Evolutionary conservation across 306 rosid genomes (phyloP).

Genomic region (Prunus armeniaca): DNA sequence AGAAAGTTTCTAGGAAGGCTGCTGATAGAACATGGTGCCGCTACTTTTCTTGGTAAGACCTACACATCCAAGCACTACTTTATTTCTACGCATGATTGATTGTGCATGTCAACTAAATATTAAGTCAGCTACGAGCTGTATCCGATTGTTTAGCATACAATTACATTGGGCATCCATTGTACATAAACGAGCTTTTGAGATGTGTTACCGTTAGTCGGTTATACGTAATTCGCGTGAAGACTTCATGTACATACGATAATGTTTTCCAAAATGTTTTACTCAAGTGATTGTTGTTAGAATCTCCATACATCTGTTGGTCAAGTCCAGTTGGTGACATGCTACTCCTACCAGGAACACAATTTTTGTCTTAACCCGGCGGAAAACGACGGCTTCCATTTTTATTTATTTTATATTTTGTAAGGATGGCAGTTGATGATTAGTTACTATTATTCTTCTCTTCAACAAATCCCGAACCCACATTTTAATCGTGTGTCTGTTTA

Average conservation of each 20-base stretch:
- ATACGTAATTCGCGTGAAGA: no score
- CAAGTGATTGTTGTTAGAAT: not conserved
- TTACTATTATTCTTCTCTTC: not conserved
- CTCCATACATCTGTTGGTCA: not conserved
- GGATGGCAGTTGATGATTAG: not conserved
- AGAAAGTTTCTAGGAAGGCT: conserved; percentile 26
- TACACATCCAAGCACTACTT: not conserved
- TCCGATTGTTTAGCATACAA: not conserved
- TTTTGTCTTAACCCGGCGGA: not conserved
- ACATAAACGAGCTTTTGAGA: no score
- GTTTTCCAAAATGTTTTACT: not conserved
- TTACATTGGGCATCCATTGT: not conserved
- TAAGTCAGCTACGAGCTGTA: no score
- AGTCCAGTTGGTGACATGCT: not conserved
- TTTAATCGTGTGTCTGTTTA: not conserved
- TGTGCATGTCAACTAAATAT: not conserved
- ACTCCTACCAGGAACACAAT: not conserved
- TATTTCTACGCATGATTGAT: not conserved
- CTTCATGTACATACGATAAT: not conserved
- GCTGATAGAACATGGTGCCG: conserved; percentile 30
- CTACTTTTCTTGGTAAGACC: conserved; percentile 18
- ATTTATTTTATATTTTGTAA: no score
- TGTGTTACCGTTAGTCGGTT: no score
- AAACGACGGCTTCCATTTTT: not conserved
- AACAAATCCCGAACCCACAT: not conserved